Conservation (phyloP, 139 green algal genomes). For the Diplosphaera chodatii region DNA sequence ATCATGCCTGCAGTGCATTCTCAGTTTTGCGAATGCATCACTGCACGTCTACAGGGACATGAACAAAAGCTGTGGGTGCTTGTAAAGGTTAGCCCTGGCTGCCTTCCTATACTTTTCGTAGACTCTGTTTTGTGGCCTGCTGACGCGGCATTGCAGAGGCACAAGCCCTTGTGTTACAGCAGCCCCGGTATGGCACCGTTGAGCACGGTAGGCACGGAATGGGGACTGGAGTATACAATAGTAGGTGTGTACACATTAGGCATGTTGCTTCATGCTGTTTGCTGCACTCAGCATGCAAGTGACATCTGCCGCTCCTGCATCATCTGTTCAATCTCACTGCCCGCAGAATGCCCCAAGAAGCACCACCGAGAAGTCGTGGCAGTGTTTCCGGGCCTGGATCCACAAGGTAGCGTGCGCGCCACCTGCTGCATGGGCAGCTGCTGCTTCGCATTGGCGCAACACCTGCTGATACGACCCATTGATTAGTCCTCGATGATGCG, state of each 20-base stretch:
- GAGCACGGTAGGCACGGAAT: conserved; percentile 27
- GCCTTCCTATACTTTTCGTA: too few species aligned
- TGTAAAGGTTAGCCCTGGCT: too few species aligned
- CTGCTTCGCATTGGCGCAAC: background rate
- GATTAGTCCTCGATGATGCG: too few species aligned
- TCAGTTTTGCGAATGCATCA: too few species aligned
- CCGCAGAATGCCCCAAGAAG: conserved; percentile 35
- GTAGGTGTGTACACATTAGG: conserved; percentile 36
- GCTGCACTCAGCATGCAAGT: too few species aligned
- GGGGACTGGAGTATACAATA: conserved; percentile 66
- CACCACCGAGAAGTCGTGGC: conserved; percentile 41
- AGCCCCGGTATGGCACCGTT: background rate
- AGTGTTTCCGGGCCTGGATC: conserved; percentile 37
- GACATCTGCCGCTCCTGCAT: too few species aligned
- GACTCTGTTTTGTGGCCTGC: too few species aligned
- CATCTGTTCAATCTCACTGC: background rate
- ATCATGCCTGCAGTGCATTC: too few species aligned
- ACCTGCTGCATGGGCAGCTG: background rate
- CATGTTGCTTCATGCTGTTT: conserved; percentile 10
- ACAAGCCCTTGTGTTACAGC: too few species aligned
- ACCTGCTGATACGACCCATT: background rate
- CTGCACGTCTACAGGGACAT: too few species aligned
- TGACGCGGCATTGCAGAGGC: too few species aligned
- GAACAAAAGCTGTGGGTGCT: too few species aligned
- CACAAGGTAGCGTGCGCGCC: conserved; percentile 7